Evolutionary conservation across 176 grass and related monocot genomes (phyloP).

Genomic region (Bromus sterilis): DNA sequence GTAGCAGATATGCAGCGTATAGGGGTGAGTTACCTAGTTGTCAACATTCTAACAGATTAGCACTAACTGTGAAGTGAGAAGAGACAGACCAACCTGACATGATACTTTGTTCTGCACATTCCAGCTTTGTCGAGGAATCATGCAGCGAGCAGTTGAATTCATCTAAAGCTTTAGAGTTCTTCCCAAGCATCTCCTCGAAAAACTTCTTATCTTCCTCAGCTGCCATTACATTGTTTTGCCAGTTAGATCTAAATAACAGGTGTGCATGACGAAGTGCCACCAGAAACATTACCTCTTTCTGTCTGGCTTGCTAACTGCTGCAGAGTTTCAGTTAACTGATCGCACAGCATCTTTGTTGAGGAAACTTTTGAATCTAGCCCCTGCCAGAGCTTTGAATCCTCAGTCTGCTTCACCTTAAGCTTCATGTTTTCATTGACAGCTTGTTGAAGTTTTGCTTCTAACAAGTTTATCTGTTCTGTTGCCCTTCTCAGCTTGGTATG

Average conservation of each 20-base stretch:
- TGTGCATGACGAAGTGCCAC: constrained; percentile 4
- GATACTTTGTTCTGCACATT: constrained; percentile 51
- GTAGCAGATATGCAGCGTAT: background rate
- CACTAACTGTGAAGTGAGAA: background rate
- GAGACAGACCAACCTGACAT: constrained; percentile 38
- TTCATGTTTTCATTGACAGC: constrained; percentile 83
- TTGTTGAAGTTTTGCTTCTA: constrained; percentile 83
- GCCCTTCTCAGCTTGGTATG: constrained; percentile 71
- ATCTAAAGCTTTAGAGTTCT: constrained; percentile 66
- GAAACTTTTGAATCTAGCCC: constrained; percentile 85
- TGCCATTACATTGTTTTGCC: constrained; percentile 32
- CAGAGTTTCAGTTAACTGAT: constrained; percentile 87
- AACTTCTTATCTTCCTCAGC: constrained; percentile 70
- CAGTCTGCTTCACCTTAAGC: constrained; percentile 79
- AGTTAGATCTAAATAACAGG: constrained; percentile 19
- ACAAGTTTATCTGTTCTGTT: constrained; percentile 68
- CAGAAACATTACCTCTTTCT: constrained; percentile 49
- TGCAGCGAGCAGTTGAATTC: constrained; percentile 48
- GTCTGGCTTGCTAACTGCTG: constrained; percentile 69
- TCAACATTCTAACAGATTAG: background rate
- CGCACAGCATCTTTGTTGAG: constrained; percentile 73
- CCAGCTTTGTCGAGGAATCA: constrained; percentile 58
- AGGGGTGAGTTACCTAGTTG: background rate
- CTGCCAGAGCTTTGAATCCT: constrained; percentile 78
- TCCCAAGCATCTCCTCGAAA: constrained; percentile 65